These are phyloP conservation scores for Withania somnifera DNA, from an alignment of 305 asterid species.

Conservation along the genomic window DNA sequence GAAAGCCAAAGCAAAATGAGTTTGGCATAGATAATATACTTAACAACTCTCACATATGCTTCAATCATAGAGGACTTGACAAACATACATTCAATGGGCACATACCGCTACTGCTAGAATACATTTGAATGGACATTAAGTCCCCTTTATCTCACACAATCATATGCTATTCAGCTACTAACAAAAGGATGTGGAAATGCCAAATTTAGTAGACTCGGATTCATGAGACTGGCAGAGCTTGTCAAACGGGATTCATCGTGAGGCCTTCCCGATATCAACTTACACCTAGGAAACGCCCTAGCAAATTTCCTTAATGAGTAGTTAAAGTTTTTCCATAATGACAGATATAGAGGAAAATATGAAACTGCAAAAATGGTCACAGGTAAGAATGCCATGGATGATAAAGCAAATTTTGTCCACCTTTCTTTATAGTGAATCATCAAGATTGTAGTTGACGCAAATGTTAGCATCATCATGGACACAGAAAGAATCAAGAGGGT, in stretches of 20 bases:
- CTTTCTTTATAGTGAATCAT: neutral
- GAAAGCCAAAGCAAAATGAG: neutral
- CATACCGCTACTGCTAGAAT: neutral
- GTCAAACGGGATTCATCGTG: neutral
- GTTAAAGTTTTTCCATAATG: neutral
- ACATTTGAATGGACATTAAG: neutral
- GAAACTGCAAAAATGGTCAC: neutral
- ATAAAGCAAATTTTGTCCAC: conserved; percentile 3
- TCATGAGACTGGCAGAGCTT: neutral
- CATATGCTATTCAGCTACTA: neutral
- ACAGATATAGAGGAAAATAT: neutral
- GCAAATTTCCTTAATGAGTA: neutral
- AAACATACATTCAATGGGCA: neutral
- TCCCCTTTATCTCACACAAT: neutral
- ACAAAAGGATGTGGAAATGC: neutral
- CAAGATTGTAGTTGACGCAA: conserved; percentile 4
- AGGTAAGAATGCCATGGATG: neutral
- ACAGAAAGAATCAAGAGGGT: conserved; percentile 3
- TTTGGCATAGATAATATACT: neutral
- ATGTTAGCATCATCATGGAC: conserved; percentile 10
- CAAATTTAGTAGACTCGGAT: neutral
- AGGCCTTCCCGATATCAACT: neutral
- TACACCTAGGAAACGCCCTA: neutral
- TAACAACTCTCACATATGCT: neutral
- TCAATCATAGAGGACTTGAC: neutral